A percentile compares a stretch with the other conserved stretches of the same genome.
phyloP scores from a whole-genome alignment of 306 rosid species.

The Glycine tomentella region DNA sequence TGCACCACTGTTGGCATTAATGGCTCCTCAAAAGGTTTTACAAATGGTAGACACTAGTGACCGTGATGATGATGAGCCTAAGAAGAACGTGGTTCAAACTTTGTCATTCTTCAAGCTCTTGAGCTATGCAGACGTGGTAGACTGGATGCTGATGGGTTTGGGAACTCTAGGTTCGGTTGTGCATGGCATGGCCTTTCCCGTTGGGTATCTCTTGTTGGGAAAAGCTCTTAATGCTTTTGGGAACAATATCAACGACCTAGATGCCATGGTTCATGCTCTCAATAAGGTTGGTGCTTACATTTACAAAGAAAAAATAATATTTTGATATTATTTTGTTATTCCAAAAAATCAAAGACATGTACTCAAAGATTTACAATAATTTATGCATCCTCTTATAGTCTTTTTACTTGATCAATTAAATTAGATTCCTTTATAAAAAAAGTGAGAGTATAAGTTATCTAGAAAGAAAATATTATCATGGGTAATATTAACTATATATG shows the following conservation, averaged over 20 bases:
- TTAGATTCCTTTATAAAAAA: too few species aligned
- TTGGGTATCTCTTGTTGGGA: conserved; percentile 81
- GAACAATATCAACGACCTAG: conserved; percentile 53
- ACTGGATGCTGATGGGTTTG: conserved; percentile 77
- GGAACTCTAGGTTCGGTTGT: conserved; percentile 74
- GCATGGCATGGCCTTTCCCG: conserved; percentile 91
- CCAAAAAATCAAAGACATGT: too few species aligned
- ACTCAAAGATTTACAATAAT: too few species aligned
- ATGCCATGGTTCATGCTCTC: conserved; percentile 79
- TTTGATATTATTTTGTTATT: too few species aligned
- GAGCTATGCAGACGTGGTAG: conserved; percentile 72
- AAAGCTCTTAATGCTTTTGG: conserved; percentile 86
- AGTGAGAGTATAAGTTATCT: too few species aligned
- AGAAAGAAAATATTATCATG: too few species aligned
- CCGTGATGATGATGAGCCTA: background rate
- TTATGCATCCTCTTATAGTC: too few species aligned
- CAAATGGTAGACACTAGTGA: conserved; percentile 37
- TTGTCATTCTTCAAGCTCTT: conserved; percentile 63
- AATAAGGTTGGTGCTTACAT: conserved; percentile 50
- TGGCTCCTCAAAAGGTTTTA: conserved; percentile 48
- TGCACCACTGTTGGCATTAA: background rate
- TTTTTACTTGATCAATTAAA: too few species aligned
- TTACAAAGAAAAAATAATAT: too few species aligned
- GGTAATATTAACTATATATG: too few species aligned
- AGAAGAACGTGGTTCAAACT: conserved; percentile 21